These are phyloP conservation scores for Xerocomus amazonicus DNA, from an alignment of 1,284 basidiomycete species.

Conservation along the genomic window DNA sequence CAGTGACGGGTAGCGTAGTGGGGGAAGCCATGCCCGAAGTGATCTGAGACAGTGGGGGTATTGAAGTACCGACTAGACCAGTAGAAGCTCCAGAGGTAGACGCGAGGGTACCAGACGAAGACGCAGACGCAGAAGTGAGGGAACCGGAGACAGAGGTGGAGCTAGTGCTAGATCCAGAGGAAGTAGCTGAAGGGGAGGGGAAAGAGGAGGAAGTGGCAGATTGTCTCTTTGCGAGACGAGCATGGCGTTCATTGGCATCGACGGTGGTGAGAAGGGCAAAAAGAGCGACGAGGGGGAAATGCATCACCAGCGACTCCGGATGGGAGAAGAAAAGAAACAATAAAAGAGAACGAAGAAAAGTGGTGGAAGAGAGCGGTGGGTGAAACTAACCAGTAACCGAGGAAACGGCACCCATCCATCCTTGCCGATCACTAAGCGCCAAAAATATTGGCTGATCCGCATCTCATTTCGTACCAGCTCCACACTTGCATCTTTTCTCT, in stretches of 20 bases:
- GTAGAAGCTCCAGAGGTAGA: too few species aligned
- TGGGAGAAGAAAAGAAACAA: conserved; percentile 12
- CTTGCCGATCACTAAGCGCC: too few species aligned
- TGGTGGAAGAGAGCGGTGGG: not conserved
- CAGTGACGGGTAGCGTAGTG: conserved; percentile 45
- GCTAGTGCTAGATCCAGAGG: conserved; percentile 19
- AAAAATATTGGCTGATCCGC: too few species aligned
- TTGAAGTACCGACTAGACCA: conserved; percentile 29
- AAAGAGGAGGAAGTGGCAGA: conserved; percentile 17
- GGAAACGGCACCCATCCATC: not conserved
- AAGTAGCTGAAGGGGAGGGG: conserved; percentile 12
- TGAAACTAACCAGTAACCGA: not conserved
- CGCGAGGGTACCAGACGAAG: too few species aligned
- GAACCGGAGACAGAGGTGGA: too few species aligned
- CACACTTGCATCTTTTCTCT: too few species aligned
- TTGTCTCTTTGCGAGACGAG: conserved; percentile 27
- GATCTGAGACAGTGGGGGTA: conserved; percentile 60
- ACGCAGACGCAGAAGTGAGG: too few species aligned
- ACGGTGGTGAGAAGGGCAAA: conserved; percentile 37
- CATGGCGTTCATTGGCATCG: conserved; percentile 34
- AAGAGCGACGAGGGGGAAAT: conserved; percentile 42
- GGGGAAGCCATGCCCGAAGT: conserved; percentile 65
- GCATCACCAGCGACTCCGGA: conserved; percentile 36
- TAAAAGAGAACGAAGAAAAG: not conserved
- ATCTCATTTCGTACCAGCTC: too few species aligned